Base-by-base conservation (phyloP, 2,329 filamentous ascomycete species). In the Leptosphaerulina australis region DNA sequence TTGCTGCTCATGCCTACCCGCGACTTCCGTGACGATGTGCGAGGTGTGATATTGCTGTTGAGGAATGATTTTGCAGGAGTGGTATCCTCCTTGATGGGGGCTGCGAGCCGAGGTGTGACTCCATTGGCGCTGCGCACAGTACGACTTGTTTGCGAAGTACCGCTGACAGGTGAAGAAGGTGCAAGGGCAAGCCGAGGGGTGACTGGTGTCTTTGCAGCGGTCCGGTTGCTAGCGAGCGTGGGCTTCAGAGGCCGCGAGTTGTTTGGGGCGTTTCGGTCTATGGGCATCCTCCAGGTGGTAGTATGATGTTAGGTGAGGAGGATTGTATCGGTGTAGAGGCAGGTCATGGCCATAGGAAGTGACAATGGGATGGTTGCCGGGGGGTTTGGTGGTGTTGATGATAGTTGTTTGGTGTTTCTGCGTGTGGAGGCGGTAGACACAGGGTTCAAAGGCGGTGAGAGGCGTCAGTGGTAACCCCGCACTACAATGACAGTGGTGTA, bases 21-120 rank as follows among this genome's bases (percentile, higher is more conserved):
- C 60, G 79, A 85, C 69, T 85, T 90, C 55, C 91, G 82, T 38
- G 85, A 79, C 7, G 87, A 88, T 7, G 91, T 91, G 58, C 91
- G 84, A 40, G 91, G 90, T 3, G 91, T 95, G 67, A 91, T 77
- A 69, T 90, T 91, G 69, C 76, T 81, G 71, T 73, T 84, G 34
- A 91, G 74, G 61, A 83, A 83, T 40, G 81, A 67, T 39, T 80
- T 77, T 22, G 79, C 76, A 7, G 84, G 78, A 34, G 81, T 80
- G 58, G 78, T 67, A 53, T 83, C 80, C 40, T 87, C 83, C 52
- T 62, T 66, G 41, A 45, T 64, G 60, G 64, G 69, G 64, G 60
- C 68, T 63, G 53, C 69, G 66, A 53, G 67, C 46, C 64, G 52
- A 44, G 67, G 60, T n/a, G 66, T 59, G 51, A 60, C 50, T 17